A percentile compares a stretch with the other conserved stretches of the same genome.
These are phyloP conservation scores for Hypsizygus ulmarius DNA, from an alignment of 1,284 basidiomycete species.

Conservation along the genomic window DNA sequence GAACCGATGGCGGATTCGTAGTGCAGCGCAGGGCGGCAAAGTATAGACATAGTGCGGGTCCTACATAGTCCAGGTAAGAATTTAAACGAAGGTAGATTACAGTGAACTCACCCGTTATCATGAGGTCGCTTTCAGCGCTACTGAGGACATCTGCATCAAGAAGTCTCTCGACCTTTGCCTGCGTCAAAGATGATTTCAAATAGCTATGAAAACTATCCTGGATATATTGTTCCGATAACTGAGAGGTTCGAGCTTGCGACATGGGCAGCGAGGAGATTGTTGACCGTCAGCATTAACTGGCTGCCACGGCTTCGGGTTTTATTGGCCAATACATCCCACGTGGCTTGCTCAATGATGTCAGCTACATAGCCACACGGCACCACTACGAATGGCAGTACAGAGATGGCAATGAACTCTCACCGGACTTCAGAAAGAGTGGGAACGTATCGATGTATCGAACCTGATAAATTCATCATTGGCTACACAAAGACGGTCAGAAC, in stretches of 20 bases:
- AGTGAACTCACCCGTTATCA: conserved; percentile 65
- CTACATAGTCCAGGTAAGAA: conserved; percentile 27
- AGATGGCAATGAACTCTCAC: no score
- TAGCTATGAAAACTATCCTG: conserved; percentile 78
- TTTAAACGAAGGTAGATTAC: neutral
- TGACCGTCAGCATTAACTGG: no score
- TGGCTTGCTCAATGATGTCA: no score
- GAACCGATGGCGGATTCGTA: conserved; percentile 59
- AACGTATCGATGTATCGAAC: no score
- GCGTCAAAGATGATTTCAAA: conserved; percentile 69
- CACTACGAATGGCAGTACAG: no score
- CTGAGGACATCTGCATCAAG: conserved; percentile 68
- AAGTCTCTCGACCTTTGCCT: conserved; percentile 69
- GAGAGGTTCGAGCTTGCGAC: conserved; percentile 8
- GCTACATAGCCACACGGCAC: no score
- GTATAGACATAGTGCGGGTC: conserved; percentile 65
- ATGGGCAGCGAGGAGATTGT: no score
- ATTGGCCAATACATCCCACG: no score
- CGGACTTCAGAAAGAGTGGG: no score
- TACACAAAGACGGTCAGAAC: no score
- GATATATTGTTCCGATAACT: conserved; percentile 59
- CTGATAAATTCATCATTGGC: no score
- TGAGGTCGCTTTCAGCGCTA: conserved; percentile 74
- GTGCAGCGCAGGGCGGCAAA: conserved; percentile 66
- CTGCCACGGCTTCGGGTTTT: no score